A percentile compares a stretch with the other conserved stretches of the same genome.
Conservation (phyloP, 306 rosid genomes). For the Glycyrrhiza uralensis region DNA sequence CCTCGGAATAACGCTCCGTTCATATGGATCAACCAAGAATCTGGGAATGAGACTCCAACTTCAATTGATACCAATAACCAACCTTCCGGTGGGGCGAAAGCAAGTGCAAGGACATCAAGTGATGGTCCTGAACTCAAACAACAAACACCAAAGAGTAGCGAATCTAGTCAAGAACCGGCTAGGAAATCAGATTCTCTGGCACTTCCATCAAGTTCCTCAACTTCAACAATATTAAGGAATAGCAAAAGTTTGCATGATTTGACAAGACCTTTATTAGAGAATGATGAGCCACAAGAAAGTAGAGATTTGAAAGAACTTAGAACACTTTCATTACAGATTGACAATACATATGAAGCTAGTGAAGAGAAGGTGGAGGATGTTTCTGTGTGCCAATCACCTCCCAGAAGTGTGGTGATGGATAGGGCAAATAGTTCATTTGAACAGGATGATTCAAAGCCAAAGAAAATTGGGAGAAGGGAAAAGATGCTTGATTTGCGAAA, state of each 20-base stretch:
- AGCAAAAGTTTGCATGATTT: slow-evolving; percentile 38
- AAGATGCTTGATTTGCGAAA: slow-evolving; percentile 71
- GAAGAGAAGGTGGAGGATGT: slow-evolving; percentile 34
- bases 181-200: slow-evolving; percentile 38
- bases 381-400: slow-evolving; percentile 31
- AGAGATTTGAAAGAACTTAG: slow-evolving; percentile 29
- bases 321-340: slow-evolving; percentile 26
- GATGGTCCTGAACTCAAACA: slow-evolving; percentile 37
- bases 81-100: slow-evolving; percentile 36
- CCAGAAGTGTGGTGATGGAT: slow-evolving; percentile 25
- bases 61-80: slow-evolving; percentile 29
- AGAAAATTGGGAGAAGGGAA: slow-evolving; percentile 68
- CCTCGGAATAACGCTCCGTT: slow-evolving; percentile 74
- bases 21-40: slow-evolving; percentile 70
- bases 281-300: slow-evolving; percentile 32
- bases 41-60: slow-evolving; percentile 37
- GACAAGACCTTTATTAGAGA: slow-evolving; percentile 48
- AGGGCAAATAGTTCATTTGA: slow-evolving; percentile 31
- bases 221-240: slow-evolving; percentile 30
- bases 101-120: slow-evolving; percentile 30
- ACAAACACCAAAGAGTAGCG: slow-evolving; percentile 17
- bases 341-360: slow-evolving; percentile 18
- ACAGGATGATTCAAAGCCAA: slow-evolving; percentile 50
- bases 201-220: slow-evolving; percentile 20
- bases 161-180: slow-evolving; percentile 31